Evolutionary conservation across 1,284 basidiomycete species (phyloP), one percentile per base, ranked within the genome.

Genomic region (Cutaneotrichosporon cyanovorans): DNA sequence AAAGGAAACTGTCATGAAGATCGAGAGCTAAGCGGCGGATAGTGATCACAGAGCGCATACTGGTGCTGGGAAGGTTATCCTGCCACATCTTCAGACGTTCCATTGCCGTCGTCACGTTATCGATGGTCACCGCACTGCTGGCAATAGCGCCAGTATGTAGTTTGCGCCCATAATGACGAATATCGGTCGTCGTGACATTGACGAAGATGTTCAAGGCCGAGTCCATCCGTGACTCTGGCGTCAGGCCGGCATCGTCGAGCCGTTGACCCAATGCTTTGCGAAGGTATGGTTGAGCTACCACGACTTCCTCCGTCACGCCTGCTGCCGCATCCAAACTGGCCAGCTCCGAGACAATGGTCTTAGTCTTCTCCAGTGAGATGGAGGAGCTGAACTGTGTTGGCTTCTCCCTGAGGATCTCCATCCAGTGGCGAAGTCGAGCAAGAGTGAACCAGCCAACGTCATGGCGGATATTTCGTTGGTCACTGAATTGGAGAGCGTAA

Each of bases 391-490:
- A 9, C 11, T 34, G 32, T 7, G 6, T 31, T 5, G 30, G 43
- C 21, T 39, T 28, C 5, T 42, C 41, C 34, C 22, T 42, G 21
- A 28, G 25, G 25, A 28, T 40, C 20, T 53, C 51, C 34, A 54
- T 33, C 65, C 65, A 69, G 31, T 68, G 61, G 4, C 66, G 53
- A n/a, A 68, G 53, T 1, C 65, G 57, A 23, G 61, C 51, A 3
- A 70, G 43, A 9, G 62, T 46, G 37, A 58, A 51, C 68, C 68
- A 70, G 5, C 68, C 68, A 2, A 58, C 49, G 37, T 67, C 62
- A 15, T 55, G 50, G 15, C 68, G 60, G 18, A 67, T 58, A 40
- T 59, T 60, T 2, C 62, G 55, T 20, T 57, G 55, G 41, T 68
- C 65, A 23, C 62, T 48, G 10, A 62, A 56, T 18, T 70, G 68